Conservation (phyloP, 768 basidiomycete genomes). For the Lyophyllum shimeji region DNA sequence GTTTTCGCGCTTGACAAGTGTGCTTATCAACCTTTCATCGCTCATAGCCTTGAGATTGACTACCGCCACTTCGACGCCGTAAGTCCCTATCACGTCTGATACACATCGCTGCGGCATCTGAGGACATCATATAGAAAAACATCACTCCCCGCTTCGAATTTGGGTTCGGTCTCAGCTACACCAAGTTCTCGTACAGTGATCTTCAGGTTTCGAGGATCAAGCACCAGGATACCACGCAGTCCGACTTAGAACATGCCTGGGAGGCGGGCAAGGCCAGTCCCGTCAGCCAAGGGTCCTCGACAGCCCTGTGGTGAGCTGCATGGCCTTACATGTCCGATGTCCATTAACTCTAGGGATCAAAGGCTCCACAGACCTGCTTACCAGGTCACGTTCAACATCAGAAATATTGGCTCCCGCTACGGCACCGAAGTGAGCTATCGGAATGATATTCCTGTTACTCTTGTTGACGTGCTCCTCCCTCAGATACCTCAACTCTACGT, state of each 20-base stretch:
- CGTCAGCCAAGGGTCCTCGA: conserved; percentile 54
- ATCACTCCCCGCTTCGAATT: conserved; percentile 86
- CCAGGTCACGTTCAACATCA: conserved; percentile 60
- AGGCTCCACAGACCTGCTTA: conserved; percentile 70
- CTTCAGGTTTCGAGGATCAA: conserved; percentile 47
- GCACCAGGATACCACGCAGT: conserved; percentile 35
- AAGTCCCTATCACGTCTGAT: conserved; percentile 26
- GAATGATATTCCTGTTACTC: background rate
- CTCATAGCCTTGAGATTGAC: conserved; percentile 57
- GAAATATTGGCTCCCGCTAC: conserved; percentile 58
- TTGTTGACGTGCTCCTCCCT: background rate
- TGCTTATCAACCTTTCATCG: background rate
- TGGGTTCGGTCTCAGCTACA: conserved; percentile 88
- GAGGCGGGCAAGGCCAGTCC: conserved; percentile 56
- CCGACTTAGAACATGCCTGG: conserved; percentile 48
- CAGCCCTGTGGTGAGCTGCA: conserved; percentile 52
- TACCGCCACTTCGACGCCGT: conserved; percentile 73
- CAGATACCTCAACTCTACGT: conserved; percentile 78
- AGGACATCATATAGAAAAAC: conserved; percentile 44
- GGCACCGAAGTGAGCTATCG: conserved; percentile 61
- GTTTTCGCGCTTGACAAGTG: background rate
- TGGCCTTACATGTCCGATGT: background rate
- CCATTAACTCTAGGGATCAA: background rate
- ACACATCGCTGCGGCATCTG: background rate
- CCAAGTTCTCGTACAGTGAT: conserved; percentile 70